phyloP scores from a whole-genome alignment of 768 basidiomycete genomes.

The Gymnopilus dilepis region DNA sequence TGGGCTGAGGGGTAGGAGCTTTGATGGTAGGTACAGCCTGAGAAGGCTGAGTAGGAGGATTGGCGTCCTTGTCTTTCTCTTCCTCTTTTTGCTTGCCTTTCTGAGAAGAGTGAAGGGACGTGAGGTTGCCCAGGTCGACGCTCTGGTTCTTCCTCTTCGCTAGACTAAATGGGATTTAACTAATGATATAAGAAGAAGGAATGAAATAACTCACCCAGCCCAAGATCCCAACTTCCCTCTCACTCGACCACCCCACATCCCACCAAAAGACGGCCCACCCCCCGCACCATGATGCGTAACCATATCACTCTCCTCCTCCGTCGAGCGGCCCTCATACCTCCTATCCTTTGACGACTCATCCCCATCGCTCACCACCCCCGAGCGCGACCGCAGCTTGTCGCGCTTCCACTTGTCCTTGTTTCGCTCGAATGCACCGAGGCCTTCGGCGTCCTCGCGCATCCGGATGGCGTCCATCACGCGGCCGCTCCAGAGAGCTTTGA shows the following conservation, averaged over 20 bases:
- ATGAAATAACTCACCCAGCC: slow-evolving; percentile 43
- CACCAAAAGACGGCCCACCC: slow-evolving; percentile 31
- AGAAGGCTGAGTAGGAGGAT: not conserved
- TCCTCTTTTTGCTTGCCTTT: slow-evolving; percentile 8
- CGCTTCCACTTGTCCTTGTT: slow-evolving; percentile 25
- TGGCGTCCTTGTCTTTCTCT: slow-evolving; percentile 1
- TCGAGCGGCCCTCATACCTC: slow-evolving; percentile 41
- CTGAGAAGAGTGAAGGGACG: slow-evolving; percentile 15
- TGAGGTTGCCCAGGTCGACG: slow-evolving; percentile 26
- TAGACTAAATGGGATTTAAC: slow-evolving; percentile 22
- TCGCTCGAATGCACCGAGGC: slow-evolving; percentile 19
- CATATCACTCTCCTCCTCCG: slow-evolving; percentile 54
- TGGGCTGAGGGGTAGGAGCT: slow-evolving; percentile 9
- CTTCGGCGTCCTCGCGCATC: slow-evolving; percentile 42
- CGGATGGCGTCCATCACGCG: slow-evolving; percentile 40
- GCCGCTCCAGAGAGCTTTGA: slow-evolving; percentile 52
- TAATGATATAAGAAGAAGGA: not conserved
- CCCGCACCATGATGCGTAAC: slow-evolving; percentile 15
- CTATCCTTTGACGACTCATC: slow-evolving; percentile 35
- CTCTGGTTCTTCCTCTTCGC: slow-evolving; percentile 30
- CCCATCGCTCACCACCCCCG: slow-evolving; percentile 44
- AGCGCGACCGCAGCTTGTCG: slow-evolving; percentile 24
- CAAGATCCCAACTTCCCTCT: slow-evolving; percentile 51
- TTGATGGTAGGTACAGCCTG: not conserved
- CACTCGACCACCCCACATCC: slow-evolving; percentile 49